Evolutionary conservation across 2,329 filamentous ascomycete genomes (phyloP).

Genomic region (Aspergillus terreus): DNA sequence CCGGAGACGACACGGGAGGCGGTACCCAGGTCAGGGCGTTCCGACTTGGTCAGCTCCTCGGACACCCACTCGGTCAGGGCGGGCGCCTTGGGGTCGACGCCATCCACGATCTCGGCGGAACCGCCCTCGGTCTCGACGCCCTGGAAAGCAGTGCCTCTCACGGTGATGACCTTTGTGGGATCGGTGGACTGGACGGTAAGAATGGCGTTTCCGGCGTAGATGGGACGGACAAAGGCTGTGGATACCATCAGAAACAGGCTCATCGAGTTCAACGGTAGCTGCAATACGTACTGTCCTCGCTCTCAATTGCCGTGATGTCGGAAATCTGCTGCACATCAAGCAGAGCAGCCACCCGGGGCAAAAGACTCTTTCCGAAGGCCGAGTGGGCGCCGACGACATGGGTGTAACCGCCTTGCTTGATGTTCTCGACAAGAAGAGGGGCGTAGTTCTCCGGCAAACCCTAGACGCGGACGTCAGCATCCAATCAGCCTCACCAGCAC

Average conservation of each 20-base stretch:
- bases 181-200: conserved; percentile 91
- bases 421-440: conserved; percentile 90
- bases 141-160: conserved; percentile 88
- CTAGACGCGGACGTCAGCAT: conserved; percentile 42
- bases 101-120: conserved; percentile 73
- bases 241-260: conserved; percentile 15
- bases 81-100: conserved; percentile 75
- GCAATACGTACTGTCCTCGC: conserved; percentile 67
- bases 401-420: conserved; percentile 91
- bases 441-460: conserved; percentile 91
- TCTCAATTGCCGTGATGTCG: conserved; percentile 81
- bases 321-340: conserved; percentile 92
- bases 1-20: conserved; percentile 87
- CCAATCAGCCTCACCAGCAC: not conserved
- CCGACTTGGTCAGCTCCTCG: conserved; percentile 87
- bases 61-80: conserved; percentile 82
- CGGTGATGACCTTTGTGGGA: conserved; percentile 80
- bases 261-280: not conserved
- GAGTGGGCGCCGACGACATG: conserved; percentile 89
- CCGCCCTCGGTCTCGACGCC: conserved; percentile 68
- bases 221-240: conserved; percentile 81
- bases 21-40: conserved; percentile 89
- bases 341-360: conserved; percentile 87
- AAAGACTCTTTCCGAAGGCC: conserved; percentile 91
- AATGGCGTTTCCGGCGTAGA: conserved; percentile 97